Evolutionary conservation across 1,284 basidiomycete genomes (phyloP).

Genomic region (Inonotus hispidus): DNA sequence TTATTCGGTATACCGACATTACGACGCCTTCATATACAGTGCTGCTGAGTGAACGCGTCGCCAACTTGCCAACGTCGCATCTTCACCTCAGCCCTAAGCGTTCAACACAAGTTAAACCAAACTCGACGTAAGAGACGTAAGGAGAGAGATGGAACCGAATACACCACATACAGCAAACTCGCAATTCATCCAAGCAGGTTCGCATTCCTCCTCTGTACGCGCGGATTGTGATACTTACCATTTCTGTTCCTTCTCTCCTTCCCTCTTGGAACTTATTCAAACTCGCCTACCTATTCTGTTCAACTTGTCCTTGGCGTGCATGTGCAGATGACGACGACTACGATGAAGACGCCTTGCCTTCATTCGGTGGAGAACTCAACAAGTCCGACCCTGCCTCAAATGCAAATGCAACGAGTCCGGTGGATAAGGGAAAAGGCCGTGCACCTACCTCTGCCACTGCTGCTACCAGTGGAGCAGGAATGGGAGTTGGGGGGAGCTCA

Average conservation of each 20-base stretch:
- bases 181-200: conserved; percentile 73
- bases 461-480: conserved; percentile 13
- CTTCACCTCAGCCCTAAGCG: neutral
- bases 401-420: neutral
- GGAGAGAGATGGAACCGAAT: conserved; percentile 1
- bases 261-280: too few species aligned
- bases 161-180: conserved; percentile 58
- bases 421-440: conserved; percentile 65
- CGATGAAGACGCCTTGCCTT: conserved; percentile 73
- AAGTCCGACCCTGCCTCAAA: conserved; percentile 16
- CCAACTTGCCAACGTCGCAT: too few species aligned
- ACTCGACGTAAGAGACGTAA: neutral
- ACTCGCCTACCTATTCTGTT: too few species aligned
- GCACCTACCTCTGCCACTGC: conserved; percentile 48
- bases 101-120: too few species aligned
- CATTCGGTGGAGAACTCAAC: conserved; percentile 43
- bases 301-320: too few species aligned
- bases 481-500: conserved; percentile 16
- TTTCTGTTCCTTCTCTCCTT: neutral
- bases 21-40: too few species aligned
- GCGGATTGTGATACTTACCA: neutral
- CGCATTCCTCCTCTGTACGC: conserved; percentile 13
- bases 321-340: conserved; percentile 63
- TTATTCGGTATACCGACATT: neutral
- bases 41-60: neutral